Percentiles rank a stretch among this genome's conserved stretches.
phyloP scores from a whole-genome alignment of 2,329 filamentous ascomycete genomes.

The Pezicula neosporulosa region DNA sequence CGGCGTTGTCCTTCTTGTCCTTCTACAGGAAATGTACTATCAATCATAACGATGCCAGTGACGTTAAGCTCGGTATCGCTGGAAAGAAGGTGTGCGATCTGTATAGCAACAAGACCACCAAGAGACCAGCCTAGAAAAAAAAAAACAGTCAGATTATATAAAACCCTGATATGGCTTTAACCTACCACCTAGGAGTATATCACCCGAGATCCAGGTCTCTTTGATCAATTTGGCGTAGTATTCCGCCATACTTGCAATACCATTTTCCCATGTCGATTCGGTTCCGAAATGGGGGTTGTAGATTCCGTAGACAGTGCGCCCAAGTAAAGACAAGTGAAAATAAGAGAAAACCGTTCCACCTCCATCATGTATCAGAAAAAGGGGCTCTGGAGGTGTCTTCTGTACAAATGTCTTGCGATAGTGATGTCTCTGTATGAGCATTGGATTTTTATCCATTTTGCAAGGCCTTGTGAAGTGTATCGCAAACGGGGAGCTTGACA shows the following conservation, averaged over 20 bases:
- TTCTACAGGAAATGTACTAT: constrained; percentile 1
- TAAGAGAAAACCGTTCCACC: constrained; percentile 2
- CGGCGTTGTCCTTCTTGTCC: background rate
- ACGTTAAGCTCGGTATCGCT: constrained; percentile 1
- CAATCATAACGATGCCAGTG: constrained; percentile 1
- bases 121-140: constrained; percentile 1
- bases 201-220: background rate
- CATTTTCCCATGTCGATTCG: background rate
- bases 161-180: background rate
- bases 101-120: background rate
- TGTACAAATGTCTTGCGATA: constrained; percentile 1
- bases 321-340: background rate
- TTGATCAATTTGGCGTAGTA: background rate
- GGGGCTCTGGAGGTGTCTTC: background rate
- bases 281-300: constrained; percentile 1
- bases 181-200: constrained; percentile 2
- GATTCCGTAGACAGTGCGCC: background rate
- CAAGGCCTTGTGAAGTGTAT: background rate
- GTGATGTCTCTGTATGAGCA: constrained; percentile 1
- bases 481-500: background rate
- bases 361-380: constrained; percentile 2
- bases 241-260: constrained; percentile 1
- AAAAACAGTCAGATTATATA: background rate
- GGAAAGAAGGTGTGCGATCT: background rate
- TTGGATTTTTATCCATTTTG: background rate